Conservation (phyloP, 345 rosid species). For the Nephelium lappaceum region DNA sequence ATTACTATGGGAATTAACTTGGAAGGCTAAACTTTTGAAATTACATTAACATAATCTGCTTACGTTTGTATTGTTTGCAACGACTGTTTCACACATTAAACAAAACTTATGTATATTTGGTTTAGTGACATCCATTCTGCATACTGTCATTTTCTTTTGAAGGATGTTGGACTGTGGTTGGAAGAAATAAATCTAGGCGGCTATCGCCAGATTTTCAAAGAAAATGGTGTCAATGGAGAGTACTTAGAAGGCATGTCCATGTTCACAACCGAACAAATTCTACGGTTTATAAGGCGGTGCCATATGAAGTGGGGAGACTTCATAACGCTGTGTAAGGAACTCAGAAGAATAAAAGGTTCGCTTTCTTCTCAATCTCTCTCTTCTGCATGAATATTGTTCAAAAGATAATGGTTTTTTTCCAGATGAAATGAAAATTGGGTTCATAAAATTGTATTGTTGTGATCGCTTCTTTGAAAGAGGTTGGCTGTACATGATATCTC, state of each 20-base stretch:
- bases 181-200: conserved; percentile 90
- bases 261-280: conserved; percentile 97
- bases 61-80: neutral
- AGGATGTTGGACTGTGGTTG: conserved; percentile 98
- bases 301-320: conserved; percentile 99
- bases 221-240: conserved; percentile 91
- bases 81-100: neutral
- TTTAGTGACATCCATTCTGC: conserved; percentile 13
- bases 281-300: conserved; percentile 94
- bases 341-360: conserved; percentile 90
- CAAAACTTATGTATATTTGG: neutral
- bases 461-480: neutral
- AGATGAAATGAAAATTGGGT: neutral
- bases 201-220: conserved; percentile 89
- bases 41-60: neutral
- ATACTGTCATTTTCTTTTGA: conserved; percentile 7
- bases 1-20: neutral
- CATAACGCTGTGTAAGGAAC: conserved; percentile 96
- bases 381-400: neutral
- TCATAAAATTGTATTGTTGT: neutral
- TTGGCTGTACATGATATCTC: neutral
- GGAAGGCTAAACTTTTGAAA: conserved; percentile 1
- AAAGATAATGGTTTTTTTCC: neutral
- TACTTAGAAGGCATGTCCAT: conserved; percentile 97
- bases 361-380: neutral